Base-by-base conservation (phyloP, 2,329 filamentous ascomycete genomes). In the Exutisphaerella laricina region DNA sequence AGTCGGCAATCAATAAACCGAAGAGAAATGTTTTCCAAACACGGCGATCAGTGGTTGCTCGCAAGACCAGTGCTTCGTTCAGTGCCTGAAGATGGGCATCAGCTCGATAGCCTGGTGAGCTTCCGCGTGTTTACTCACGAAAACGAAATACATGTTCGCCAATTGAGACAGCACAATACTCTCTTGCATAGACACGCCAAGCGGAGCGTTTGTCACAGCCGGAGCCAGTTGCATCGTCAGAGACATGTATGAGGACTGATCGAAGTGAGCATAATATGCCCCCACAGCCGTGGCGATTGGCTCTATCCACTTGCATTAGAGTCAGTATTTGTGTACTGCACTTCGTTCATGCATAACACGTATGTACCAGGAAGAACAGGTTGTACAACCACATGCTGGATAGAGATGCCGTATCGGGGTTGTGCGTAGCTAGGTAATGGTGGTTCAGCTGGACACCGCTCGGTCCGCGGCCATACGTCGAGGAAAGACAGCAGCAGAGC, bases 251-350 rank as follows among this genome's bases (percentile, higher is more conserved):
- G 63, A 64, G 17, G 61, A 50, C 40, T 74, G 75, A 41, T 65
- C 61, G 57, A 71, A 71, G 55, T 70, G 66, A 38, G 76, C 75
- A 57, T 69, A 73, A 58, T 72, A 70, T 46, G 75, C 74, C 20
- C 77, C 77, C 2, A 69, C 58, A 5, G 77, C 58, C 34, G 75
- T 73, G 39, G 71, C 71, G 45, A 75, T 42, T 14, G 77, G 77
- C 64, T 90, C 85, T 57, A 89, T 69, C 59, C 81, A 72, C 49
- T 88, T 78, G 68, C 89, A 89, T 70, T 89, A 87, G 59, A 82
- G 55, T 45, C n/a, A n/a, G n/a, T n/a, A n/a, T n/a, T n/a, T n/a
- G n/a, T n/a, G n/a, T n/a, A n/a, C n/a, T n/a, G n/a, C n/a, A n/a
- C n/a, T n/a, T n/a, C n/a, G n/a, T n/a, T n/a, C n/a, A 76, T 75